Evolutionary conservation across 1,284 basidiomycete species (phyloP).

Genomic region (Rhodotorula sp.): DNA sequence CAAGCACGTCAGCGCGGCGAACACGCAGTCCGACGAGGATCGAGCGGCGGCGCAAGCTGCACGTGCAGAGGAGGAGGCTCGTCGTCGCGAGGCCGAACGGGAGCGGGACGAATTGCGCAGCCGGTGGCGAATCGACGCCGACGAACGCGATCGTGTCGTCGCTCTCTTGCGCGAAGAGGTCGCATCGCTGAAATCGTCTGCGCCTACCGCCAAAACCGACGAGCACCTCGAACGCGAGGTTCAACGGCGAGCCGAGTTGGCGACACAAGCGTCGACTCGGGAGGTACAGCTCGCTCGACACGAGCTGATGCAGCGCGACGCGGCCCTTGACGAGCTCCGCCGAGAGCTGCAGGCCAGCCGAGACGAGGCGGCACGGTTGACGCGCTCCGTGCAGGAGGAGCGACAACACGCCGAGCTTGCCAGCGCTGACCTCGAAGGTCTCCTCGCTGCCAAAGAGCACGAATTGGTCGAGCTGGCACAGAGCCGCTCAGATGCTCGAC

Average conservation of each 20-base stretch:
- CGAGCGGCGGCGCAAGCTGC: background rate
- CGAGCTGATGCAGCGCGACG: constrained; percentile 21
- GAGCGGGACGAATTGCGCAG: constrained; percentile 7
- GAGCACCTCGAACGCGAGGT: constrained; percentile 10
- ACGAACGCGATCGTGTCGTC: constrained; percentile 14
- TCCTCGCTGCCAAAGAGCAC: constrained; percentile 2
- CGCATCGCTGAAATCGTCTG: background rate
- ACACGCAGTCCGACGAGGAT: constrained; percentile 6
- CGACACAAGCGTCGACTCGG: background rate
- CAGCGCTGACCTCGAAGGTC: constrained; percentile 6
- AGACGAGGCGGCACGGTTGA: background rate
- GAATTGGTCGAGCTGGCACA: constrained; percentile 1
- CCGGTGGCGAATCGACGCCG: constrained; percentile 14
- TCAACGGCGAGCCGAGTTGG: constrained; percentile 3
- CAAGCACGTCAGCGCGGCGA: constrained; percentile 7
- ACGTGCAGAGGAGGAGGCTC: background rate
- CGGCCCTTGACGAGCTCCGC: constrained; percentile 12
- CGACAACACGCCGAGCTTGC: constrained; percentile 19
- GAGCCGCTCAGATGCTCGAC: background rate
- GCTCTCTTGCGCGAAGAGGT: constrained; percentile 20
- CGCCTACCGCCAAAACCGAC: background rate
- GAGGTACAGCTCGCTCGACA: constrained; percentile 4
- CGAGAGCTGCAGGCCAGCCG: background rate
- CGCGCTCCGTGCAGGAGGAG: background rate
- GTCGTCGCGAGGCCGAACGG: background rate